Conservation (phyloP, 176 grass and related monocot species). For the Carex parvula region DNA sequence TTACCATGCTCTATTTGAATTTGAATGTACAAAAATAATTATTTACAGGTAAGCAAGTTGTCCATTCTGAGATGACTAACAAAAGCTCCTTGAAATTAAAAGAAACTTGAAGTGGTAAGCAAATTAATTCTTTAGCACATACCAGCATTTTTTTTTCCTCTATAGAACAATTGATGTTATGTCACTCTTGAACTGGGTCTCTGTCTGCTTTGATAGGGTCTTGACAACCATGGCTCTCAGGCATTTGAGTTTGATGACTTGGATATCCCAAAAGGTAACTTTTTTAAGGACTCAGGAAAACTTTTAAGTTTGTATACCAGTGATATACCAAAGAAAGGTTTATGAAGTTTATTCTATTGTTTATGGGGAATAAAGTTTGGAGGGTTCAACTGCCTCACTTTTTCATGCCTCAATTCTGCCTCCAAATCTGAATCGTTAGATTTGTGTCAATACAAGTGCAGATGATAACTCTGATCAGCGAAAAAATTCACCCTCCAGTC, state of each 20-base stretch:
- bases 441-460: no score
- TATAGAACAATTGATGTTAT: not conserved
- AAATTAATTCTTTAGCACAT: constrained; percentile 36
- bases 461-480: no score
- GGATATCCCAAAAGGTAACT: constrained; percentile 34
- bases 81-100: constrained; percentile 76
- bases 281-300: not conserved
- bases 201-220: constrained; percentile 34
- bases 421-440: no score
- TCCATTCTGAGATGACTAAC: constrained; percentile 80
- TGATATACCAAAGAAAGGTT: not conserved
- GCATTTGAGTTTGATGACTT: constrained; percentile 39
- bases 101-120: constrained; percentile 44
- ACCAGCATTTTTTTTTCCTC: not conserved
- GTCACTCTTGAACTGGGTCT: not conserved
- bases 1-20: constrained; percentile 5
- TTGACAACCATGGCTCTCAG: constrained; percentile 42
- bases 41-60: constrained; percentile 67
- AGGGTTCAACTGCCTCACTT: no score
- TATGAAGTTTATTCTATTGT: no score
- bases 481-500: no score
- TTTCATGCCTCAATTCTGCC: no score
- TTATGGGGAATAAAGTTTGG: no score
- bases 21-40: not conserved
- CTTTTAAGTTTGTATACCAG: not conserved